Conservation (phyloP, 139 green algal species). For the Coelastrella sp. region DNA sequence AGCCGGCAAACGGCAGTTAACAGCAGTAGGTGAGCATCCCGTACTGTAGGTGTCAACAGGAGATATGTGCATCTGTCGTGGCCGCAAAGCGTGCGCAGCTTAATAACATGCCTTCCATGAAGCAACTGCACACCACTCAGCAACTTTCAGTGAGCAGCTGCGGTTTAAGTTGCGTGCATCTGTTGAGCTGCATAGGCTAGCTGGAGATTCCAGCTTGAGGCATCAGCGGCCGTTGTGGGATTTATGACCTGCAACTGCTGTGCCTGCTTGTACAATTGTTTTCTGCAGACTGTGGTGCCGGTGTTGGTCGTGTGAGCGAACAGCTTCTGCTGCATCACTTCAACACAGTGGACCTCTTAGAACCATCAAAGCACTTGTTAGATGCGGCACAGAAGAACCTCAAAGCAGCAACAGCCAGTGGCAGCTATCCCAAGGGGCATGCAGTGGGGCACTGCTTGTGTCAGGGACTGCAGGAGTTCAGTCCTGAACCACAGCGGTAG, state of each 20-base stretch:
- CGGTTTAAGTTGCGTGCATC: no score
- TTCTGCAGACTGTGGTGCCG: constrained; percentile 95
- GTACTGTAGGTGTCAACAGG: no score
- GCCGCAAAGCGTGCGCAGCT: no score
- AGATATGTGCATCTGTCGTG: no score
- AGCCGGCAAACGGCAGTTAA: constrained; percentile 53
- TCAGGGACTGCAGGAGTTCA: constrained; percentile 73
- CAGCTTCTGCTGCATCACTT: constrained; percentile 92
- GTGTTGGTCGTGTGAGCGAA: constrained; percentile 91
- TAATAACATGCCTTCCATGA: no score
- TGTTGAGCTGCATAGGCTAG: no score
- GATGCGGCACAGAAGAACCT: constrained; percentile 59
- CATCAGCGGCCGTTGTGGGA: no score
- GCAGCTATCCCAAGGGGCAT: constrained; percentile 39
- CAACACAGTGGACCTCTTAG: constrained; percentile 88
- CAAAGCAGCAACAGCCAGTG: constrained; percentile 1
- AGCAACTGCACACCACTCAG: no score
- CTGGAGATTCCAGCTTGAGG: no score
- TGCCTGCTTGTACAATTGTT: no score
- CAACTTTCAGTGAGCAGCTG: no score
- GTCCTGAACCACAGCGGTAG: constrained; percentile 49
- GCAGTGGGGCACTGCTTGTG: constrained; percentile 50
- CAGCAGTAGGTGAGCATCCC: constrained; percentile 57
- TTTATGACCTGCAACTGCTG: no score
- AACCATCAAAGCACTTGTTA: constrained; percentile 83